Conservation (phyloP, 768 basidiomycete genomes). For the Suillus subalutaceus region DNA sequence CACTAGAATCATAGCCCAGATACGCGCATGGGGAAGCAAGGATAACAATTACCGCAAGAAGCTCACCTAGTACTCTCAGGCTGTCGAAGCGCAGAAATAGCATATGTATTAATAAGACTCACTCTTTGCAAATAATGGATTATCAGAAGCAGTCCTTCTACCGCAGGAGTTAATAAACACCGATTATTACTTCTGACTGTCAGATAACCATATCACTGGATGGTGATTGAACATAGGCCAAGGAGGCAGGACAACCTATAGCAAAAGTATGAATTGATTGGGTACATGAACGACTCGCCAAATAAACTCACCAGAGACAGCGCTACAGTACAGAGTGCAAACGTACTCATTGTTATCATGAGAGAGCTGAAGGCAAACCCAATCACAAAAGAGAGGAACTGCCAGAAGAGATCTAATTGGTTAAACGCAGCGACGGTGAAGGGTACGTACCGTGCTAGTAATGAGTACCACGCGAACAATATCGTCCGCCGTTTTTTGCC, state of each 20-base stretch:
- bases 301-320: constrained; percentile 8
- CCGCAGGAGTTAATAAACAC: neutral
- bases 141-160: neutral
- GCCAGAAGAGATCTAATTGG: neutral
- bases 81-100: constrained; percentile 2
- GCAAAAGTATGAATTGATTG: neutral
- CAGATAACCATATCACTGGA: constrained; percentile 63
- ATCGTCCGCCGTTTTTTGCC: constrained; percentile 30
- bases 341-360: constrained; percentile 23
- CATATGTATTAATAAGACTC: constrained; percentile 2
- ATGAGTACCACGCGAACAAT: constrained; percentile 27
- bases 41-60: neutral
- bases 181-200: constrained; percentile 23
- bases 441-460: constrained; percentile 25
- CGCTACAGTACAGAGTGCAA: constrained; percentile 2
- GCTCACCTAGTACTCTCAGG: constrained; percentile 14
- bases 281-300: neutral
- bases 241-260: constrained; percentile 63
- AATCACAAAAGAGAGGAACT: constrained; percentile 33
- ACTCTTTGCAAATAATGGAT: neutral
- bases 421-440: neutral
- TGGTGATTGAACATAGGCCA: constrained; percentile 70
- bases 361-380: constrained; percentile 34
- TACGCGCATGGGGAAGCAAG: too few species aligned
- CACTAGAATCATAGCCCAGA: neutral